Conservation (phyloP, 306 rosid species). For the Aeschynomene evenia region DNA sequence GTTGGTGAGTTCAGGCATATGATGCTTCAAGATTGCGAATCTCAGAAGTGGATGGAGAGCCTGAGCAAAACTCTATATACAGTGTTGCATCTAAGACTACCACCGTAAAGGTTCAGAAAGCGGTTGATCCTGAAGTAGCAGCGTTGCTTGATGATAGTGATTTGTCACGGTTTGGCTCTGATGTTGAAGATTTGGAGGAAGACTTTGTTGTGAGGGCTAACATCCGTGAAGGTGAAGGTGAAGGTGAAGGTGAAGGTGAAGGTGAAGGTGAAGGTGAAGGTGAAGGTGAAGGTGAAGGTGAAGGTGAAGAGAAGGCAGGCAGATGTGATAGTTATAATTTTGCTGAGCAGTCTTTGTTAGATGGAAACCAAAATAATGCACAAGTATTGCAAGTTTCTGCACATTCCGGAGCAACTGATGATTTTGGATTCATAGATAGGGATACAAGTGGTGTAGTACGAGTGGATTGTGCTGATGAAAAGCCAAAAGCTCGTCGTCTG, state of each 20-base stretch:
- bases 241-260: slow-evolving; percentile 30
- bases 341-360: slow-evolving; percentile 25
- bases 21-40: slow-evolving; percentile 76
- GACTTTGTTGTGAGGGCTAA: slow-evolving; percentile 88
- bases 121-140: slow-evolving; percentile 77
- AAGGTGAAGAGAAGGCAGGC: slow-evolving; percentile 19
- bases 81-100: slow-evolving; percentile 65
- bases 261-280: slow-evolving; percentile 26
- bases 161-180: slow-evolving; percentile 75
- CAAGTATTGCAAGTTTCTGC: slow-evolving; percentile 24
- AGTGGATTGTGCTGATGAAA: slow-evolving; percentile 36
- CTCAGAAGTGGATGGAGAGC: slow-evolving; percentile 43
- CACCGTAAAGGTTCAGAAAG: slow-evolving; percentile 69
- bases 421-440: slow-evolving; percentile 24
- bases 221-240: slow-evolving; percentile 28
- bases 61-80: slow-evolving; percentile 43
- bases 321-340: not conserved
- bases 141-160: slow-evolving; percentile 82
- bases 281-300: slow-evolving; percentile 28
- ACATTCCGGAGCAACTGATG: slow-evolving; percentile 20
- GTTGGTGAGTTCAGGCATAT: slow-evolving; percentile 60
- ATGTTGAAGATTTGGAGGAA: slow-evolving; percentile 87
- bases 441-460: slow-evolving; percentile 3
- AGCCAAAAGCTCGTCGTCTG: slow-evolving; percentile 58
- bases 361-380: slow-evolving; percentile 19